Base-by-base conservation (phyloP, 192 early-diverging fungal species). In the Backusella australiensis region DNA sequence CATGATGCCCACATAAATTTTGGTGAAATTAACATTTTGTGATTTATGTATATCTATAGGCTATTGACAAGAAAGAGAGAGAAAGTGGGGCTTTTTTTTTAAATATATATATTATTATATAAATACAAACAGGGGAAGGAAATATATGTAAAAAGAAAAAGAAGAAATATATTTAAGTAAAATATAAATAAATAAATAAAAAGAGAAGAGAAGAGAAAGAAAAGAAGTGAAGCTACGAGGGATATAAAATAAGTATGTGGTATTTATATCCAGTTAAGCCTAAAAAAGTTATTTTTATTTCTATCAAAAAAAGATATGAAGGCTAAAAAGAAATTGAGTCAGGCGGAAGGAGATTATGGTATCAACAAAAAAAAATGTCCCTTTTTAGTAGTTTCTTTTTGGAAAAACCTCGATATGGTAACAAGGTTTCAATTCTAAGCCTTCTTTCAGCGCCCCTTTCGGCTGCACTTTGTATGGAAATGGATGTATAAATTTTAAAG, bases 1-100 rank as follows among this genome's bases (percentile, higher is more conserved):
- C 70, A 71, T 49, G 70, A 46, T 71, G 41, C 70, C 70, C 70
- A 71, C 26, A 71, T 44, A 71, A 71, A 71, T 23, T 49, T 71
- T 32, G 70, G 70, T 71, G 70, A 46, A 34, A 41, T 39, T 29
- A 71, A 49, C 39, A 69, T 69, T 35, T 38, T 69, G 36, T 14
- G n/a, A 23, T 39, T 38, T 21, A 36, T 34, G 38, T 21, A 44
- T 44, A 12, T 19, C 29, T 29, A 29, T 1, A 29, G 29, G 29
- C 34, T 36, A 29, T 17, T 34, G 4, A 19, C 14, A 29, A 29
- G 26, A 34, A 34, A 9, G 17, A 35, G 23, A 17, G 11, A 67
- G 66, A 35, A 14, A 65, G 32, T 11, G 63, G 5, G 46, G 46
- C 15, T 19, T 19, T 49, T 59, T 26, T 26, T 59, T 23, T 23